Percentiles rank a stretch among this genome's conserved stretches.
Conservation (phyloP, 305 asterid genomes). For the Lippia alba region DNA sequence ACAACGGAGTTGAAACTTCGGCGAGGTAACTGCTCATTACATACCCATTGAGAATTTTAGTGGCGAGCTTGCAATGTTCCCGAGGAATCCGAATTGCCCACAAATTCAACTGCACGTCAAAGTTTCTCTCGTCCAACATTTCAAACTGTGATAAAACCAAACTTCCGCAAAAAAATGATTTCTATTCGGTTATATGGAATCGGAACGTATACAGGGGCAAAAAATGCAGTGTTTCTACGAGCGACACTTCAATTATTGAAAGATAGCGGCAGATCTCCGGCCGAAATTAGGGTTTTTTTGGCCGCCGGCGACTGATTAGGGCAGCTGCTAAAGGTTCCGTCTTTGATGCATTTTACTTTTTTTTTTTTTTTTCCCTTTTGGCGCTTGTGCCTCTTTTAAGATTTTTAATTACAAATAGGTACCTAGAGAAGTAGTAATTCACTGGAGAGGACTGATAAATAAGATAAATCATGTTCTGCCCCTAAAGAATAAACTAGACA, state of each 20-base stretch:
- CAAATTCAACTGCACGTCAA: constrained; percentile 64
- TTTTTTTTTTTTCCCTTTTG: not conserved
- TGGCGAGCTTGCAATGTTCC: constrained; percentile 78
- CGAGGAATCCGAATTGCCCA: constrained; percentile 82
- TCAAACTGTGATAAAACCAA: constrained; percentile 23
- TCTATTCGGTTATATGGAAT: not conserved
- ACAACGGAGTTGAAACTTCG: not conserved
- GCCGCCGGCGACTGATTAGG: constrained; percentile 31
- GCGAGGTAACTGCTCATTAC: not conserved
- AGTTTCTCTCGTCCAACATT: constrained; percentile 67
- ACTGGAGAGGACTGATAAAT: not conserved
- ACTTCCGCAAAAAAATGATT: not conserved
- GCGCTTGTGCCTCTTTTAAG: not conserved
- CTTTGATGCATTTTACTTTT: not conserved
- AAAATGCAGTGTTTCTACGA: not conserved
- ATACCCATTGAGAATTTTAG: constrained; percentile 79
- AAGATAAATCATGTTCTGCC: not conserved
- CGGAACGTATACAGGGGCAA: not conserved
- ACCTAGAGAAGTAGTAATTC: not conserved
- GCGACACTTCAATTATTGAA: not conserved
- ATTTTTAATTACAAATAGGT: constrained; percentile 4
- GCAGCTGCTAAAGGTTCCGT: not conserved
- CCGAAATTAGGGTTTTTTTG: constrained; percentile 19
- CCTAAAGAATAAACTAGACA: not conserved
- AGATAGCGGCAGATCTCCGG: constrained; percentile 15